Evolutionary conservation across 179 eudicot genomes (phyloP).

Genomic region (Patellifolia procumbens): DNA sequence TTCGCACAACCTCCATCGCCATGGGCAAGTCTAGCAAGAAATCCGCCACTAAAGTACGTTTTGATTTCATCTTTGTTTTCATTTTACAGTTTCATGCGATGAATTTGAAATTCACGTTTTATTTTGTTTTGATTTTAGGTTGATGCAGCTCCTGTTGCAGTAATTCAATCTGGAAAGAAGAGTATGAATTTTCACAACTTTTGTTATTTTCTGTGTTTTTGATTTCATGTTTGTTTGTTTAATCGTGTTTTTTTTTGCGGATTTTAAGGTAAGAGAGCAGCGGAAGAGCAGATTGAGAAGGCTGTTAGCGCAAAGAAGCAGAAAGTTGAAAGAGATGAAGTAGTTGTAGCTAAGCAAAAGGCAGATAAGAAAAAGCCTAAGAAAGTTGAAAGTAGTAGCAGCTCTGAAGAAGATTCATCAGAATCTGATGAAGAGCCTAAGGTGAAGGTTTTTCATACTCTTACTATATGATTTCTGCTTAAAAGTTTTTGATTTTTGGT

Average conservation of each 20-base stretch:
- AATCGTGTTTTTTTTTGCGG: not conserved
- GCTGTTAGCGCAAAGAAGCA: slow-evolving; percentile 44
- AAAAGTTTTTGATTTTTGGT: not conserved
- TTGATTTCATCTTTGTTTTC: not conserved
- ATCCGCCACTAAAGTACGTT: slow-evolving; percentile 50
- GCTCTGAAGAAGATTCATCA: slow-evolving; percentile 43
- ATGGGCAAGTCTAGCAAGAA: slow-evolving; percentile 74
- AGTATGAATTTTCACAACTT: slow-evolving; percentile 25
- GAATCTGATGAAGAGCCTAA: slow-evolving; percentile 59
- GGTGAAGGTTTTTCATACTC: too few relatives aligned
- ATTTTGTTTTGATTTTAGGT: slow-evolving; percentile 33
- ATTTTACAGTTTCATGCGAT: not conserved
- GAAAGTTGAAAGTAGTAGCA: slow-evolving; percentile 40
- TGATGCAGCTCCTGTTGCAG: slow-evolving; percentile 52
- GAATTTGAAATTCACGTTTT: not conserved
- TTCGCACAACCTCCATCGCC: not conserved
- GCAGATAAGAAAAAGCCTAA: slow-evolving; percentile 54
- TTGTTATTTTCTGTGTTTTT: not conserved
- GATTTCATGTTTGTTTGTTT: not conserved
- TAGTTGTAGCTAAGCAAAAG: slow-evolving; percentile 35
- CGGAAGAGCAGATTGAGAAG: slow-evolving; percentile 58
- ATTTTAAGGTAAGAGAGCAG: slow-evolving; percentile 47
- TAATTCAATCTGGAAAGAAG: slow-evolving; percentile 47
- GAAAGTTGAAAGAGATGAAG: slow-evolving; percentile 40
- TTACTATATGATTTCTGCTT: too few relatives aligned